Evolutionary conservation across 164 flowering plant genomes (phyloP).

Genomic region (Houttuynia cordata): DNA sequence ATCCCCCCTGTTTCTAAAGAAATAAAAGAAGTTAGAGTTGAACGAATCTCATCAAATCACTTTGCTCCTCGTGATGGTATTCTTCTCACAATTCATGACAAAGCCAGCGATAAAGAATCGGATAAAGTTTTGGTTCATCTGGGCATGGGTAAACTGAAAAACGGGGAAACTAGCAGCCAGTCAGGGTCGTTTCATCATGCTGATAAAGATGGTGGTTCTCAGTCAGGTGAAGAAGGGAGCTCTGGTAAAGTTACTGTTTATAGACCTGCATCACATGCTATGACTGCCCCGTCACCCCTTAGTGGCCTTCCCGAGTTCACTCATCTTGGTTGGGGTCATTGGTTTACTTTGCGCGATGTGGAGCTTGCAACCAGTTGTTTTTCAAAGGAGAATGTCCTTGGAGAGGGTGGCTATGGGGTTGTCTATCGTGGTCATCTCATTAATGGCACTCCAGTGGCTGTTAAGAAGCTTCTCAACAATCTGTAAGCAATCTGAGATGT

Average conservation of each 20-base stretch:
- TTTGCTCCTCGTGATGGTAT: slow-evolving; percentile 19
- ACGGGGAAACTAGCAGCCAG: slow-evolving; percentile 38
- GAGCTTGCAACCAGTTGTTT: slow-evolving; percentile 68
- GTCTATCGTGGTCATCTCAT: slow-evolving; percentile 65
- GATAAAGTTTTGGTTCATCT: slow-evolving; percentile 42
- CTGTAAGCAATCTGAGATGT: slow-evolving; percentile 34
- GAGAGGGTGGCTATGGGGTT: slow-evolving; percentile 92
- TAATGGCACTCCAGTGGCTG: slow-evolving; percentile 79
- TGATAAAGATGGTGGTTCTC: slow-evolving; percentile 50
- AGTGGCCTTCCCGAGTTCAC: slow-evolving; percentile 77
- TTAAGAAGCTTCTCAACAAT: slow-evolving; percentile 78
- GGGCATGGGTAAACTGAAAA: slow-evolving; percentile 22
- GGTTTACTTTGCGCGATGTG: slow-evolving; percentile 85
- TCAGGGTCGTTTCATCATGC: slow-evolving; percentile 50
- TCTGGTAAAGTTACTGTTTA: slow-evolving; percentile 16
- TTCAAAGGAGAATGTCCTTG: slow-evolving; percentile 67
- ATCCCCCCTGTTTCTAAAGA: slow-evolving; percentile 49
- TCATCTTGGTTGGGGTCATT: slow-evolving; percentile 93
- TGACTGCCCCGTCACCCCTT: slow-evolving; percentile 56
- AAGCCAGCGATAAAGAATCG: slow-evolving; percentile 43
- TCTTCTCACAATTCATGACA: slow-evolving; percentile 32
- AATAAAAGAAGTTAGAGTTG: slow-evolving; percentile 65
- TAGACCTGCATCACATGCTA: slow-evolving; percentile 33
- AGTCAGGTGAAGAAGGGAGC: slow-evolving; percentile 37
- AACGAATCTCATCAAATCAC: slow-evolving; percentile 32